These are phyloP conservation scores for Carex kokanica DNA, from an alignment of 176 grass and related monocot genomes.

Conservation along the genomic window DNA sequence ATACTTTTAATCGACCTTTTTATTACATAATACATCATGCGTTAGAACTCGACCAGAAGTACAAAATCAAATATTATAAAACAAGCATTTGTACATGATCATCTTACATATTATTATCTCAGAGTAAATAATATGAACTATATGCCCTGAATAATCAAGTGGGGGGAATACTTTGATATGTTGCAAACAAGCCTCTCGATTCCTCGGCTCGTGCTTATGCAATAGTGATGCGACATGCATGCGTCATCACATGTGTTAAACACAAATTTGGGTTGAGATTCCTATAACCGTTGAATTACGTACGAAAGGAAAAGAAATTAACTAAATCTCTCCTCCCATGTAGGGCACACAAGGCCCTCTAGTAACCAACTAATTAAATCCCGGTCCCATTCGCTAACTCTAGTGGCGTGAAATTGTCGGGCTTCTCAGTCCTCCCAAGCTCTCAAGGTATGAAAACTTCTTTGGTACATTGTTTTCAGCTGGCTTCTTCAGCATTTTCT, in stretches of 20 bases:
- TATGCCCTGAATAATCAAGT: slow-evolving; percentile 2
- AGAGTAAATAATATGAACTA: background rate
- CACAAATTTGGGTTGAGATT: background rate
- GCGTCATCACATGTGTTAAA: background rate
- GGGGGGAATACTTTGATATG: background rate
- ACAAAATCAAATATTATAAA: background rate
- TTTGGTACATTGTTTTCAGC: slow-evolving; percentile 56
- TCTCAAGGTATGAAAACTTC: slow-evolving; percentile 62
- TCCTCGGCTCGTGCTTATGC: background rate
- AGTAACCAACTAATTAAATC: slow-evolving; percentile 27
- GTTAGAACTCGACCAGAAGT: background rate
- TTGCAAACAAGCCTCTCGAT: slow-evolving; percentile 12
- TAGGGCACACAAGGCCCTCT: background rate
- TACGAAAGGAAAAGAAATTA: slow-evolving; percentile 19
- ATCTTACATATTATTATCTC: background rate
- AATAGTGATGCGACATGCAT: background rate
- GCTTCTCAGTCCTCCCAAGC: slow-evolving; percentile 51
- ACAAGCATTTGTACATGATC: slow-evolving; percentile 1
- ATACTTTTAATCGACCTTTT: background rate
- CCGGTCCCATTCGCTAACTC: background rate
- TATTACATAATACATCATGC: background rate
- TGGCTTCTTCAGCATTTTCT: slow-evolving; percentile 65
- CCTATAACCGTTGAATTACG: slow-evolving; percentile 1
- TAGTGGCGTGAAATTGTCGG: slow-evolving; percentile 56
- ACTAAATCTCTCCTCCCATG: slow-evolving; percentile 13